phyloP scores from a whole-genome alignment of 2,329 filamentous ascomycete genomes.

The Neophaeococcomyces aloes region DNA sequence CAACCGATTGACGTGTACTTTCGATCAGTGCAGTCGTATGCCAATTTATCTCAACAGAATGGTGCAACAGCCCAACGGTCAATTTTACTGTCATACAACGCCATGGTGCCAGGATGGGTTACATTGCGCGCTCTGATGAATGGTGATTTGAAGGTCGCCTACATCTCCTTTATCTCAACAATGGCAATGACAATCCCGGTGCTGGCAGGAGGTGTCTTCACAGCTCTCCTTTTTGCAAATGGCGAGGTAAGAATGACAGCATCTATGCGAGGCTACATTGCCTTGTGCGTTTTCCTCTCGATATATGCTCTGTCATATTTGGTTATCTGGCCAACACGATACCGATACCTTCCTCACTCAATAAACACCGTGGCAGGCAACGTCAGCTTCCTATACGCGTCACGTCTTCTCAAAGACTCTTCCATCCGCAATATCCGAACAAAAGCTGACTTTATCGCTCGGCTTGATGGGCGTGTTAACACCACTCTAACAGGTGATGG shows the following conservation, averaged over 20 bases:
- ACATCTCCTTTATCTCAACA: slow-evolving; percentile 45
- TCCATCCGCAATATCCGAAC: slow-evolving; percentile 59
- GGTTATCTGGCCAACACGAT: slow-evolving; percentile 50
- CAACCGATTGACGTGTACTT: slow-evolving; percentile 51
- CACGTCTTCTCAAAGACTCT: slow-evolving; percentile 59
- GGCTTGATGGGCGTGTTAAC: slow-evolving; percentile 47
- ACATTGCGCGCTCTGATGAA: slow-evolving; percentile 44
- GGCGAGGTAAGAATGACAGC: slow-evolving; percentile 53
- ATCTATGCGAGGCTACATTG: slow-evolving; percentile 60
- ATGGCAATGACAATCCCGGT: slow-evolving; percentile 45
- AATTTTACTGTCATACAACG: slow-evolving; percentile 48
- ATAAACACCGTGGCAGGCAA: slow-evolving; percentile 65
- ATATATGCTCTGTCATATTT: slow-evolving; percentile 58
- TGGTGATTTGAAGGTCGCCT: slow-evolving; percentile 48
- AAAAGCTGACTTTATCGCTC: slow-evolving; percentile 57
- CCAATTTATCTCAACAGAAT: slow-evolving; percentile 40
- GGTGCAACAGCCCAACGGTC: slow-evolving; percentile 46
- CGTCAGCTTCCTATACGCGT: slow-evolving; percentile 65
- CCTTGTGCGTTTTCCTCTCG: slow-evolving; percentile 60
- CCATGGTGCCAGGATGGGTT: slow-evolving; percentile 42
- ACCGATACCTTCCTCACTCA: slow-evolving; percentile 59
- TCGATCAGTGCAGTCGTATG: slow-evolving; percentile 49
- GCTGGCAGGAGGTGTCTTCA: slow-evolving; percentile 52
- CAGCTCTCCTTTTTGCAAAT: slow-evolving; percentile 46
- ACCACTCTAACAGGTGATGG: slow-evolving; percentile 30